phyloP scores from a whole-genome alignment of 179 eudicot species.

The Beta corolliflora region DNA sequence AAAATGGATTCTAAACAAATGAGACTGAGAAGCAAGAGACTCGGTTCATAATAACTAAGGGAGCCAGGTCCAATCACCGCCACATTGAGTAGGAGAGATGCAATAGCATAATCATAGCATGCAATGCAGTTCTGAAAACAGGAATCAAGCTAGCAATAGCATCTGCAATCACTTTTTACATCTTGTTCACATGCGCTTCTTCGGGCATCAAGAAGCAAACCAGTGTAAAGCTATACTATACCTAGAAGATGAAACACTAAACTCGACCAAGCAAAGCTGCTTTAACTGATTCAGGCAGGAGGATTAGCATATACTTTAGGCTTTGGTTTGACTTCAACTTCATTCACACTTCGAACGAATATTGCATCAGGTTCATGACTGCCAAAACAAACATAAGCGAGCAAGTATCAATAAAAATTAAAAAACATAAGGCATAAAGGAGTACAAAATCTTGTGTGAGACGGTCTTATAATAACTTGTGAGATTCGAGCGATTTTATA shows the following conservation, averaged over 20 bases:
- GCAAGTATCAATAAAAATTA: background rate
- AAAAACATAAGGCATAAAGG: background rate
- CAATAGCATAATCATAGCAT: constrained; percentile 5
- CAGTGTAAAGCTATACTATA: constrained; percentile 27
- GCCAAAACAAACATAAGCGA: constrained; percentile 32
- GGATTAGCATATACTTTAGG: constrained; percentile 84
- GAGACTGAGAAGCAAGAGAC: too few species aligned
- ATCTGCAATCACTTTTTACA: constrained; percentile 22
- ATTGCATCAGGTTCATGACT: constrained; percentile 97
- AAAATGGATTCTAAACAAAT: background rate
- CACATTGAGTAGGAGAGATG: background rate
- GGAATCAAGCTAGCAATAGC: constrained; percentile 1
- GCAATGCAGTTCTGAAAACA: constrained; percentile 1
- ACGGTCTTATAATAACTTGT: too few species aligned
- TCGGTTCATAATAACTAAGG: too few species aligned
- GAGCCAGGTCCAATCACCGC: too few species aligned
- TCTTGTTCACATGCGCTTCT: constrained; percentile 30
- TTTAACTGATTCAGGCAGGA: constrained; percentile 32
- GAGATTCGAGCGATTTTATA: too few species aligned
- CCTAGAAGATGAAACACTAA: constrained; percentile 23
- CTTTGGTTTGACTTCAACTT: constrained; percentile 93
- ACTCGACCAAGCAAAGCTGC: constrained; percentile 11
- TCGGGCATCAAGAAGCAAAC: constrained; percentile 25
- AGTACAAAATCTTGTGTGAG: too few species aligned
- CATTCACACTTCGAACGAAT: constrained; percentile 76